Evolutionary conservation across 1,139 yeast species (phyloP), one percentile per base, ranked within the genome.

Genomic region (Candida freyschussii): DNA sequence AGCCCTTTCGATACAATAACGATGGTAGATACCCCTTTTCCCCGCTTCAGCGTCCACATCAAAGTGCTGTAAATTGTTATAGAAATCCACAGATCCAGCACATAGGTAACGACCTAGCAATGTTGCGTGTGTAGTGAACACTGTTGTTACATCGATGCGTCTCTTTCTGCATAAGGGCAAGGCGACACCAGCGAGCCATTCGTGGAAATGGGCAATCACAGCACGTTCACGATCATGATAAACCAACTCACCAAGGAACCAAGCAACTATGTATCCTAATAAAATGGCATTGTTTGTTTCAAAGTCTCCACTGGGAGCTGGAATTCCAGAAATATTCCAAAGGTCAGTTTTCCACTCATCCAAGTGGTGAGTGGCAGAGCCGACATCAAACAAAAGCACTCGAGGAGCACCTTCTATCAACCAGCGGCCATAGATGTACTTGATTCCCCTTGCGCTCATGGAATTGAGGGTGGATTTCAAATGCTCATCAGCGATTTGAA

Each of bases 41-140:
- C 98, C 98, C 9, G 97, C 97, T 62, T 91, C 98, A 21, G 93
- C 89, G 58, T 91, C 98, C 30, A 89, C 96, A 55, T 91, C 98
- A 56, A 91, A 89, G 55, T 78, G 69, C 48, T 84, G 83, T 54
- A 91, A 69, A 56, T 89, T 87, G 62, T 91, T 91, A 68, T 91
- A 91, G 56, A 91, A 91, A 59, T 91, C 98, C 30, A 87, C 95
- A 19, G 85, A 77, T 17, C 97, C 97, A 14, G 97, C 97, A 67
- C 98, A 91, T 44, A 91, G 66, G 58, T 91, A 91, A 51, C 98
- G 76, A 29, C 98, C 98, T 47, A 91, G 71, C 47, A 91, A 66
- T 15, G 98, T 91, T 3, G 98, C 98, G 57, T 91, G 98, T 23
- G 98, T 91, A 35, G 98, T 91, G 68, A 91, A 91, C 45, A 91